Evolutionary conservation across 2,329 filamentous ascomycete species (phyloP), one percentile per base, ranked within the genome.

Genomic region (Calonectria henricotiae): DNA sequence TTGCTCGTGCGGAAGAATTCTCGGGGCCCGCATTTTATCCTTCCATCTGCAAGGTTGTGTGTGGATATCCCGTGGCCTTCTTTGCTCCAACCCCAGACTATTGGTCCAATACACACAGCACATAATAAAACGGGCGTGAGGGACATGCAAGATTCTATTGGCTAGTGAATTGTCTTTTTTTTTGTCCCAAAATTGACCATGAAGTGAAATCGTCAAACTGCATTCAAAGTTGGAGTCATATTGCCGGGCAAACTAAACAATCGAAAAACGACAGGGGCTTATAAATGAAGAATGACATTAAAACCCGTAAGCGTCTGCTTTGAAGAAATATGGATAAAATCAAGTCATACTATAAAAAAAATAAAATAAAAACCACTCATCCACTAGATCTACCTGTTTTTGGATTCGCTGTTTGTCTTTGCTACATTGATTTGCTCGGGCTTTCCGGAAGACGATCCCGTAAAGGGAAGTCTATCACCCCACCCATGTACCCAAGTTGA

Each of bases 401-500:
- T 43, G 17, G 5, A 20, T 15, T 15, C 17, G 41, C 20, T 20
- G 20, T 20, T 20, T 20, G 20, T 20, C 20, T 43, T 43, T 13
- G 41, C 4, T 7, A 30, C 27, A 4, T 30, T 30, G 27, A 7
- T 7, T n/a, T 20, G 6, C 41, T 43, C 41, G 41, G 41, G 17
- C 9, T 43, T 43, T n/a, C 41, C 27, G 27, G 27, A 30, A 30
- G 27, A 30, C 27, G 23, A 30, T 17, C 9, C 13, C 5, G 5
- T 9, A 23, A 15, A 49, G 44, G 9, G 75, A 85, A 0, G 78
- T 82, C 5, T 72, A 12, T 79, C 75, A 4, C 65, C 70, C 83
- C 83, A 85, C 5, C 82, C 83, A 70, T 83, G 84, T 12, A 76
- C 66, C 20, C 20, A 20, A 20, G 20, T 20, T 20, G 20, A 20